Conservation (phyloP, 139 green algal species). For the Chlorella ohadii region DNA sequence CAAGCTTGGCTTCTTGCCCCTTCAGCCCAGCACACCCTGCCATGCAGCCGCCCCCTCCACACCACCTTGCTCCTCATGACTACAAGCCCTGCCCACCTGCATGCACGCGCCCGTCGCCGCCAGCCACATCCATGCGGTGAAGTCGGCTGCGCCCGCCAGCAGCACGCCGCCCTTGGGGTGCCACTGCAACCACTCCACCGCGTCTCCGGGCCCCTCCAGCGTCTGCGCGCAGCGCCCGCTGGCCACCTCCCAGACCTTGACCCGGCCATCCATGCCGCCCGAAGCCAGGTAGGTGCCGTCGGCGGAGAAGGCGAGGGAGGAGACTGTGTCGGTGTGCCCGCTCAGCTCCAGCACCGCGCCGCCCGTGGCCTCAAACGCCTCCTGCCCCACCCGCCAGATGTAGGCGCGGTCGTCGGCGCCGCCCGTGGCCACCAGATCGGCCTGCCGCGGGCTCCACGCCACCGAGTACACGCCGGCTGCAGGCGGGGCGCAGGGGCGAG, state of each 20-base stretch:
- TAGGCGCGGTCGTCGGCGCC: constrained; percentile 82
- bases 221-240: constrained; percentile 59
- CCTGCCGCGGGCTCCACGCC: constrained; percentile 69
- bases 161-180: constrained; percentile 93
- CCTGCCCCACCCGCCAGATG: constrained; percentile 79
- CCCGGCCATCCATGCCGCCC: constrained; percentile 84
- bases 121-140: constrained; percentile 97
- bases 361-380: constrained; percentile 65
- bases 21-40: too few species aligned
- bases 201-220: constrained; percentile 85
- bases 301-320: constrained; percentile 75
- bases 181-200: constrained; percentile 92
- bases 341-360: constrained; percentile 68
- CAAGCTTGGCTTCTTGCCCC: too few species aligned
- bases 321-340: constrained; percentile 90
- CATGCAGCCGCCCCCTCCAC: too few species aligned
- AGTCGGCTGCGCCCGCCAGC: constrained; percentile 92
- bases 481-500: background rate
- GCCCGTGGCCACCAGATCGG: constrained; percentile 79
- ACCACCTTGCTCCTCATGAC: too few species aligned
- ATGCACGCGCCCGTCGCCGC: constrained; percentile 86
- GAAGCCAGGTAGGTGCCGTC: constrained; percentile 81
- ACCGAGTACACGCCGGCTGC: constrained; percentile 80
- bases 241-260: constrained; percentile 75
- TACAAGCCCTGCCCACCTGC: too few species aligned